Evolutionary conservation across 306 rosid genomes (phyloP), one percentile per base, ranked within the genome.

Genomic region (Pterocarpus santalinus): DNA sequence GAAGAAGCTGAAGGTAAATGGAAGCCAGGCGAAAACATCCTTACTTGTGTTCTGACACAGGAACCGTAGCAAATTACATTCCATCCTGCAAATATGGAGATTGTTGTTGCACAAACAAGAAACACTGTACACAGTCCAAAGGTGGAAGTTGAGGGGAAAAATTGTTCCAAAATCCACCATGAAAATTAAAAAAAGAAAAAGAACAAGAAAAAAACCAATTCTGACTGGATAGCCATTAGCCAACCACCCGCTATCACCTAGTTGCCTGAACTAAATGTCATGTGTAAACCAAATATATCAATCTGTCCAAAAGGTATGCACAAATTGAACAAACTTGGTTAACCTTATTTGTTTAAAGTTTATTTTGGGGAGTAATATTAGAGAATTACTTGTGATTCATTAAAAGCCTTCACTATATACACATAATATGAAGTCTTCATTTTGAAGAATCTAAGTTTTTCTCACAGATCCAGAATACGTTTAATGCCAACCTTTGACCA

Each of bases 11-110:
- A 72, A 44, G 30, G 47, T 66, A 81, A 84, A 78, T 32, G 69
- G 47, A 58, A 80, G 53, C 75, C 80, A 82, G 69, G 47, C 62
- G 56, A 65, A 86, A 87, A 87, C 88, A 84, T 79, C 87, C 95
- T 90, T 90, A 91, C 92, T 89, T 80, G 92, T 65, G 81, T 72
- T 71, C 84, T 77, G 92, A 85, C 52, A 88, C 81, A 86, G 83
- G 86, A 89, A 87, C 86, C 8, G 86, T 80, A 73, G 92, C 89
- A 90, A 87, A 88, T 80, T 71, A 91, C 70, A 80, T 69, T 80
- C 90, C 87, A 86, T 65, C 97, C 98, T 91, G 97, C 95, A 86
- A 86, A 86, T 70, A 75, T 82, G 73, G 78, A 87, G 65, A 72
- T 62, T 82, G 75, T 75, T 65, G 89, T 88, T 53, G 87, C 77